Evolutionary conservation across 108 stramenopile species (phyloP), one percentile per base, ranked within the genome.

Genomic region (Nannochloropsis salina): DNA sequence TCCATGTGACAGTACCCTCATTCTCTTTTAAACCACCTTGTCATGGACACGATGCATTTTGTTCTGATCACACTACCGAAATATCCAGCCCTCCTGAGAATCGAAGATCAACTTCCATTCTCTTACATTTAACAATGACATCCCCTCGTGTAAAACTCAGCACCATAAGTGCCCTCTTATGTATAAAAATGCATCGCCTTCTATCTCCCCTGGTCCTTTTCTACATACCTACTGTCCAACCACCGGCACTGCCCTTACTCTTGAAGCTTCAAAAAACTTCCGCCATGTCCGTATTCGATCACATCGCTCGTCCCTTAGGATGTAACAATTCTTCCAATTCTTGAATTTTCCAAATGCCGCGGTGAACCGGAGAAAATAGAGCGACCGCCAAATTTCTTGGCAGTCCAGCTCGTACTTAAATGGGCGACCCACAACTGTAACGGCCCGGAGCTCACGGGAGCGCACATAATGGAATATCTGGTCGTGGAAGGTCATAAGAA

Each of bases 241-340:
- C 61, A 74, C 61, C 61, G 61, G 2, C 61, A 74, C n/a, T n/a
- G 61, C 61, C 61, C n/a, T 74, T 6, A 15, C 61, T n/a, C 61
- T 74, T 6, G 61, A 74, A n/a, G 61, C 61, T n/a, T 74, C 61
- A n/a, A 74, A 74, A 6, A 74, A 74, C 2, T 74, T 74, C 61
- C 61, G 61, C 61, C 61, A 74, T n/a, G n/a, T 74, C 61, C 61
- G 15, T 74, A 74, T 74, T n/a, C 61, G 15, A n/a, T 74, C 61
- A 6, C 61, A 74, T 4, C 61, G 61, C n/a, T 74, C 61, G n/a
- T 74, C 61, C 6, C 61, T 74, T n/a, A 74, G 4, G n/a, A 74
- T 74, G n/a, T 74, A 74, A 74, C 61, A 74, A n/a, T n/a, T 74
- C n/a, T 74, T 74, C 61, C 61, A 74, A 74, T 74, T 74, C n/a